These are phyloP conservation scores for Coix lacrymajobi DNA, from an alignment of 176 grass and related monocot species.

Conservation along the genomic window DNA sequence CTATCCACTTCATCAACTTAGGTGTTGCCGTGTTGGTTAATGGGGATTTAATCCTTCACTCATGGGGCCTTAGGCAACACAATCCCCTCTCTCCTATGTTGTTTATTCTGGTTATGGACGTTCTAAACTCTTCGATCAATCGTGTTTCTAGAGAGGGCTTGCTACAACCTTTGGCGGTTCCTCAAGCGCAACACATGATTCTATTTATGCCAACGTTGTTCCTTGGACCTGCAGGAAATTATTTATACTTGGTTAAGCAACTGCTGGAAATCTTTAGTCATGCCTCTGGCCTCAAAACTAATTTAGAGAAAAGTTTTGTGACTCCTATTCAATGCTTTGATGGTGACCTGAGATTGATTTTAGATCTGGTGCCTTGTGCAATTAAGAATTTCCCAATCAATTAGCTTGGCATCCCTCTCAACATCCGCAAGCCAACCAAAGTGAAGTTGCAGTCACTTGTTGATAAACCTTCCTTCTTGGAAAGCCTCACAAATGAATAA, in stretches of 20 bases:
- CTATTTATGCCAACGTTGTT: not conserved
- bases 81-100: not conserved
- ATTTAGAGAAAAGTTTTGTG: not conserved
- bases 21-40: no score
- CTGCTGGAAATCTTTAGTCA: not conserved
- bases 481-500: not conserved
- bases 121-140: not conserved
- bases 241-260: not conserved
- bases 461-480: not conserved
- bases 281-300: no score
- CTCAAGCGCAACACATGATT: not conserved
- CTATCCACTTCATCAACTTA: no score
- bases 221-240: not conserved
- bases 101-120: not conserved
- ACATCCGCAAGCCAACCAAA: not conserved
- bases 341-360: not conserved
- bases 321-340: not conserved
- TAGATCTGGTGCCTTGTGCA: not conserved
- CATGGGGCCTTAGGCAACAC: not conserved
- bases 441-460: no score
- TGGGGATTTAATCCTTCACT: not conserved
- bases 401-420: not conserved
- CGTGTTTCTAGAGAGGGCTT: not conserved
- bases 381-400: not conserved
- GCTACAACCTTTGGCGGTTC: not conserved